Percentiles rank a stretch among this genome's conserved stretches.
Conservation (phyloP, 1,139 yeast species). For the Blastobotrys serpentis region DNA sequence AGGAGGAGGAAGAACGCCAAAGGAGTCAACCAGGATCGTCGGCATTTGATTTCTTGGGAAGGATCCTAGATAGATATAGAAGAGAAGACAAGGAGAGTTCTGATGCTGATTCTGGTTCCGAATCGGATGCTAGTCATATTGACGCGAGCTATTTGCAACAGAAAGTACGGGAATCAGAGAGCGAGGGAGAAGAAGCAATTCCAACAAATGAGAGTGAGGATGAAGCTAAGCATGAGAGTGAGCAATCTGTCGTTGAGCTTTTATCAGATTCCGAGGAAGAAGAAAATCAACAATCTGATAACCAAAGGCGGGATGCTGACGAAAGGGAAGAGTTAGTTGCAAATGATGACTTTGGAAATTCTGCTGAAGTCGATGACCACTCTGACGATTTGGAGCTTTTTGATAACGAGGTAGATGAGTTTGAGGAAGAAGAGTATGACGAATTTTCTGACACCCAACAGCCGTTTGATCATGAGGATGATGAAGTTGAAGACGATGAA, state of each 20-base stretch:
- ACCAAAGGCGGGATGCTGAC: constrained; percentile 16
- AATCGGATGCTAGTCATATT: constrained; percentile 17
- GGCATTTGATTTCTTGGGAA: constrained; percentile 44
- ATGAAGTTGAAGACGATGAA: not conserved
- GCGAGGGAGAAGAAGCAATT: constrained; percentile 2
- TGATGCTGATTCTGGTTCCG: constrained; percentile 15
- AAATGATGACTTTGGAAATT: constrained; percentile 16
- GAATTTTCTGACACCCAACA: not conserved
- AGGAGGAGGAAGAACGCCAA: constrained; percentile 35
- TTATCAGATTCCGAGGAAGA: constrained; percentile 12
- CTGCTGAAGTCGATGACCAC: constrained; percentile 12
- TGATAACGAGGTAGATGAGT: constrained; percentile 27
- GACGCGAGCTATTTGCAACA: constrained; percentile 13
- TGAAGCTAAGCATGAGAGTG: constrained; percentile 14
- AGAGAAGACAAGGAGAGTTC: constrained; percentile 19
- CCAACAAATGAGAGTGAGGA: constrained; percentile 12
- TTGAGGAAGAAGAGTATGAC: constrained; percentile 17
- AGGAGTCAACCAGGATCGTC: constrained; percentile 31
- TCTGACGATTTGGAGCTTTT: constrained; percentile 24
- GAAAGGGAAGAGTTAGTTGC: constrained; percentile 14
- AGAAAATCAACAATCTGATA: constrained; percentile 21
- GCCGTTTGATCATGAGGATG: not conserved
- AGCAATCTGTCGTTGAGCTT: constrained; percentile 8
- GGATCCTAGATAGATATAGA: constrained; percentile 28
- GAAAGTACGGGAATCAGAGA: constrained; percentile 4